Conservation (phyloP, 192 early-diverging fungal species). For the Jimgerdemannia lactiflua region DNA sequence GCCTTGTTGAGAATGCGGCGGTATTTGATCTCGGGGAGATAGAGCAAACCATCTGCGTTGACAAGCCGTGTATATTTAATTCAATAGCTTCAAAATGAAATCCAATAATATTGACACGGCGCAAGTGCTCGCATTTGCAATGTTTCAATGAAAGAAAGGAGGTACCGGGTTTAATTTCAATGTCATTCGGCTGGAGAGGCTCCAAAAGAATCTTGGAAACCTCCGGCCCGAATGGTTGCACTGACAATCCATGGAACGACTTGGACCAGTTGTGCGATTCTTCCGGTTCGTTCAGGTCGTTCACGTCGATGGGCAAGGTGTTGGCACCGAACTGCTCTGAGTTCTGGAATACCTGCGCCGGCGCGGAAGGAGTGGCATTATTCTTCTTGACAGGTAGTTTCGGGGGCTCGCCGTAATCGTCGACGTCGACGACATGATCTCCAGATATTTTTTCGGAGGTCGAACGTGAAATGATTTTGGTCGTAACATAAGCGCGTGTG, state of each 20-base stretch:
- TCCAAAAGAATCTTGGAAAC: constrained; percentile 70
- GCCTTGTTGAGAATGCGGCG: constrained; percentile 92
- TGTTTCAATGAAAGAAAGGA: background rate
- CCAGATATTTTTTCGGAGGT: no score
- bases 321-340: no score
- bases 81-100: background rate
- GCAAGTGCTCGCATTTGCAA: background rate
- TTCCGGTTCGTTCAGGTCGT: constrained; percentile 16
- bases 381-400: no score
- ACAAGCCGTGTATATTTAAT: no score
- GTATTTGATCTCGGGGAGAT: constrained; percentile 97
- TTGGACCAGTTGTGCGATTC: constrained; percentile 58
- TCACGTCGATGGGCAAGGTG: constrained; percentile 6
- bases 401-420: no score
- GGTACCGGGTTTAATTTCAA: constrained; percentile 90
- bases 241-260: constrained; percentile 71
- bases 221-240: constrained; percentile 69
- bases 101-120: background rate
- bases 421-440: no score
- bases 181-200: constrained; percentile 68
- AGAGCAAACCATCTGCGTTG: constrained; percentile 79
- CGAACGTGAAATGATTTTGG: no score
- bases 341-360: no score
- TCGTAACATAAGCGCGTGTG: no score
- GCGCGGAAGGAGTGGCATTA: no score